A percentile compares a stretch with the other conserved stretches of the same genome.
These are phyloP conservation scores for Metschnikowia borealis DNA, from an alignment of 805 yeast genomes.

Conservation along the genomic window DNA sequence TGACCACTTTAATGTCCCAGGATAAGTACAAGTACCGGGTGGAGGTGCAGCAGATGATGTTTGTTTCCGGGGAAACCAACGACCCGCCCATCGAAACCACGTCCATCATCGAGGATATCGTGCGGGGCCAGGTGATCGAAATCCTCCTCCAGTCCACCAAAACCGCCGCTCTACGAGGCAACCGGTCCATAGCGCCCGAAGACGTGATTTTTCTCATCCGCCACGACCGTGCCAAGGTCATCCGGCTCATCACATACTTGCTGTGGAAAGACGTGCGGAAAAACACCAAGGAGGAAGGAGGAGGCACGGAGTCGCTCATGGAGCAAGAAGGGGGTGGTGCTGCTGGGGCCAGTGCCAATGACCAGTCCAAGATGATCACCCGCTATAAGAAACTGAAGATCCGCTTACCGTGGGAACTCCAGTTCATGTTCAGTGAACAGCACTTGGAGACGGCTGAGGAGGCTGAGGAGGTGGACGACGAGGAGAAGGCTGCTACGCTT, in stretches of 20 bases:
- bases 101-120: slow-evolving; percentile 91
- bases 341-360: slow-evolving; percentile 31
- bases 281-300: slow-evolving; percentile 55
- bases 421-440: slow-evolving; percentile 89
- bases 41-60: slow-evolving; percentile 98
- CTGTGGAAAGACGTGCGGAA: slow-evolving; percentile 98
- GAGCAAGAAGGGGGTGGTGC: slow-evolving; percentile 45
- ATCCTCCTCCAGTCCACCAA: slow-evolving; percentile 70
- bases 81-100: slow-evolving; percentile 94
- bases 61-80: slow-evolving; percentile 90
- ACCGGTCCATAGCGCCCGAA: slow-evolving; percentile 82
- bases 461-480: slow-evolving; percentile 67
- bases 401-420: slow-evolving; percentile 91
- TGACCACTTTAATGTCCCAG: slow-evolving; percentile 8
- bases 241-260: slow-evolving; percentile 81
- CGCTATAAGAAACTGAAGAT: slow-evolving; percentile 71
- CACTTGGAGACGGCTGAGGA: slow-evolving; percentile 69
- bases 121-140: slow-evolving; percentile 90
- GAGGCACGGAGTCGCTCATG: slow-evolving; percentile 47
- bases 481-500: slow-evolving; percentile 81
- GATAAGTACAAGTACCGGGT: slow-evolving; percentile 71
- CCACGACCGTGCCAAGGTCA: slow-evolving; percentile 91
- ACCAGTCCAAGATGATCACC: slow-evolving; percentile 39
- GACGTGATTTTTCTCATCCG: slow-evolving; percentile 90
- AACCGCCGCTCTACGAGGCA: slow-evolving; percentile 75